A percentile compares a stretch with the other conserved stretches of the same genome.
These are phyloP conservation scores for Diaporthe citrichinensis DNA, from an alignment of 2,329 filamentous ascomycete genomes.

Conservation along the genomic window DNA sequence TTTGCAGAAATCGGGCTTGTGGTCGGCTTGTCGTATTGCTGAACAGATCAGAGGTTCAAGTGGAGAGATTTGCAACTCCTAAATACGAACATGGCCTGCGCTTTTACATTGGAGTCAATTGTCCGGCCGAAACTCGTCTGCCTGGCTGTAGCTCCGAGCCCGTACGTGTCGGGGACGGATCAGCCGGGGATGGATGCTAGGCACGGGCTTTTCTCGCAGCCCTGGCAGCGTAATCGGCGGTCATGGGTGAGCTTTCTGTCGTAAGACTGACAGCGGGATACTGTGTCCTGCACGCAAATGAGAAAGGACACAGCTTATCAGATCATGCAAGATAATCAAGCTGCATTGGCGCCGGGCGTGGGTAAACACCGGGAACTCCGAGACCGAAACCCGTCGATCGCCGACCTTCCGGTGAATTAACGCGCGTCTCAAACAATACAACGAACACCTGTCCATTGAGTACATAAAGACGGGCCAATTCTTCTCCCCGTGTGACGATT, in stretches of 20 bases:
- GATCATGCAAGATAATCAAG: constrained; percentile 32
- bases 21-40: too few species aligned
- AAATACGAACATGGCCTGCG: neutral
- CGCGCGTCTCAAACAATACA: neutral
- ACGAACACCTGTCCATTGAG: neutral
- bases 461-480: neutral
- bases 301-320: constrained; percentile 14
- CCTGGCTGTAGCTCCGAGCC: neutral
- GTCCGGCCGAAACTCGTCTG: neutral
- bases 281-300: neutral
- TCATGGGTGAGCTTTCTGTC: too few species aligned
- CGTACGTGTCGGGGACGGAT: neutral
- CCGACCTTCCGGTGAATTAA: neutral
- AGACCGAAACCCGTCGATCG: constrained; percentile 9
- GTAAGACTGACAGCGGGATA: neutral
- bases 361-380: neutral
- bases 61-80: too few species aligned
- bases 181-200: neutral
- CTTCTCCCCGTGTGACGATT: too few species aligned
- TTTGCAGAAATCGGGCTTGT: neutral
- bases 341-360: neutral
- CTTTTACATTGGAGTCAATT: neutral
- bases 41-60: too few species aligned
- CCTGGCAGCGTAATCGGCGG: neutral
- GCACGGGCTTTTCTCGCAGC: neutral